Percentiles rank a stretch among this genome's conserved stretches.
Conservation (phyloP, 2,329 filamentous ascomycete species). For the Elsinoe batatas region DNA sequence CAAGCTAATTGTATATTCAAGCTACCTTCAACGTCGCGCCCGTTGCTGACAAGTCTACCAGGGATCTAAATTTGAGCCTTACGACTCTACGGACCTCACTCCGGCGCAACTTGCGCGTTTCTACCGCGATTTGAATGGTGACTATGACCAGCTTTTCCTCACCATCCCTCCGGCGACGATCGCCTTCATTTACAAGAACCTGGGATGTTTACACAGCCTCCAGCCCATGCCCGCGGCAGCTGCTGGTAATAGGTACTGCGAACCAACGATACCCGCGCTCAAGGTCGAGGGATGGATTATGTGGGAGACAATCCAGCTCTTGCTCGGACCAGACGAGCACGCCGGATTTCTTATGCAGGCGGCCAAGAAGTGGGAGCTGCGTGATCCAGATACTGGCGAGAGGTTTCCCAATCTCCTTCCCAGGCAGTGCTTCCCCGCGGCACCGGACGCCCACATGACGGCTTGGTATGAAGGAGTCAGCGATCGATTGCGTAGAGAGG, state of each 20-base stretch:
- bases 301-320: constrained; percentile 86
- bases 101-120: constrained; percentile 41
- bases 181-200: constrained; percentile 83
- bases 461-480: constrained; percentile 76
- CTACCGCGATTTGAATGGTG: constrained; percentile 38
- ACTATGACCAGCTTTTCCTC: constrained; percentile 58
- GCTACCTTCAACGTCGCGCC: background rate
- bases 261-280: constrained; percentile 71
- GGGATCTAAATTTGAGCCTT: constrained; percentile 30
- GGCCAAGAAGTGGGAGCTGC: constrained; percentile 65
- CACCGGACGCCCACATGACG: constrained; percentile 70
- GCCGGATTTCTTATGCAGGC: constrained; percentile 73
- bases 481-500: constrained; percentile 57
- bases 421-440: constrained; percentile 58
- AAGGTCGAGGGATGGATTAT: constrained; percentile 77
- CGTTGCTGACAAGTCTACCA: constrained; percentile 1
- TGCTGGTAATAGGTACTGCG: constrained; percentile 55
- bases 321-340: constrained; percentile 81
- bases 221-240: constrained; percentile 49
- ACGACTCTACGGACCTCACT: constrained; percentile 37
- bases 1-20: constrained; percentile 33
- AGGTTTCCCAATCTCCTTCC: constrained; percentile 53
- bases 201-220: constrained; percentile 81
- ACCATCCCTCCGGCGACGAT: constrained; percentile 63
- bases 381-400: constrained; percentile 55